phyloP scores from a whole-genome alignment of 768 basidiomycete species.

The Trametes cubensis region DNA sequence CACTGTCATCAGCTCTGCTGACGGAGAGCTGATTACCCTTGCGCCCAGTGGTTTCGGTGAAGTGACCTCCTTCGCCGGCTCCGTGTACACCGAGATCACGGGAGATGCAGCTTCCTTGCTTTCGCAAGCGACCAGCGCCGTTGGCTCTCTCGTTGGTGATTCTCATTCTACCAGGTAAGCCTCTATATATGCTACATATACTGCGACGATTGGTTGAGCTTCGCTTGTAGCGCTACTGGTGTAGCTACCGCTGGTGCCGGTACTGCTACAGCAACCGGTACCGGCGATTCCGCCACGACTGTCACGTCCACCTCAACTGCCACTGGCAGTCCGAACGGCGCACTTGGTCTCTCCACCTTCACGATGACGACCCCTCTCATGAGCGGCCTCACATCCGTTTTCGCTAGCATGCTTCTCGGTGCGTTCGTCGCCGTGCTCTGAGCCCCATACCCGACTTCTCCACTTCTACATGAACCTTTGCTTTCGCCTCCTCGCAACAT shows the following conservation, averaged over 20 bases:
- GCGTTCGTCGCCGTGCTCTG: conserved; percentile 40
- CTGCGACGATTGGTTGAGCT: background rate
- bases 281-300: no score
- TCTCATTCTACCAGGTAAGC: background rate
- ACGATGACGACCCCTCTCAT: conserved; percentile 31
- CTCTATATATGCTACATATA: background rate
- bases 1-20: conserved; percentile 59
- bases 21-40: conserved; percentile 64
- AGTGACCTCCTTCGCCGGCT: conserved; percentile 55
- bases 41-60: conserved; percentile 44
- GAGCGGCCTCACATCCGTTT: conserved; percentile 33
- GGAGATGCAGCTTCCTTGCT: conserved; percentile 36
- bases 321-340: conserved; percentile 16
- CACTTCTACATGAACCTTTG: no score
- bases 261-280: no score
- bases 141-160: conserved; percentile 1
- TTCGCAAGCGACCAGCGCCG: conserved; percentile 18
- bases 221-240: background rate
- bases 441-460: background rate
- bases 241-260: no score
- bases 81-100: conserved; percentile 54
- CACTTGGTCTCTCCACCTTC: conserved; percentile 22
- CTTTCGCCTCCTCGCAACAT: no score
- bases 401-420: conserved; percentile 39
- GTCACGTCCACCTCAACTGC: no score